Evolutionary conservation across 164 flowering plant genomes (phyloP).

Genomic region (Berberis vulgaris): DNA sequence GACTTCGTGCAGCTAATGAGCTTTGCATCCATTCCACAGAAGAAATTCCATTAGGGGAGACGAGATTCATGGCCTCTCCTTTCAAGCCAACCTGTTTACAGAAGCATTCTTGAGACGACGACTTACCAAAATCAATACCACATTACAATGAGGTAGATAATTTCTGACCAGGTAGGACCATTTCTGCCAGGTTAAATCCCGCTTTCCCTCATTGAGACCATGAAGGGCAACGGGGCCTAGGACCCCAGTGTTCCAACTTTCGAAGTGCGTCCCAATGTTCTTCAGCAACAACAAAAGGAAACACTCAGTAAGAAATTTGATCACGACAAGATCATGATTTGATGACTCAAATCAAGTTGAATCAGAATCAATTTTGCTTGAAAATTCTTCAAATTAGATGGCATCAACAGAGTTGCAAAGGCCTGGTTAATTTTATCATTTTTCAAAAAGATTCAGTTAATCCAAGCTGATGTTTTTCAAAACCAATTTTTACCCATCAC

Average conservation of each 20-base stretch:
- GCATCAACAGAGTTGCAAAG: background rate
- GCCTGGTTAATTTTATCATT: background rate
- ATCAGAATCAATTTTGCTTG: too few species aligned
- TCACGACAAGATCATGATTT: background rate
- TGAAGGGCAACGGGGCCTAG: slow-evolving; percentile 62
- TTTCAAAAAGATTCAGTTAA: background rate
- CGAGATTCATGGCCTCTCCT: slow-evolving; percentile 78
- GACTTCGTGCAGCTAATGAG: slow-evolving; percentile 35
- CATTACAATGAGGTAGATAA: background rate
- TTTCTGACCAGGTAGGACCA: slow-evolving; percentile 84
- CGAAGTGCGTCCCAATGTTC: slow-evolving; percentile 83
- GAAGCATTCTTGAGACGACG: background rate
- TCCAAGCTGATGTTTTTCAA: background rate
- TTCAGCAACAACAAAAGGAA: slow-evolving; percentile 18
- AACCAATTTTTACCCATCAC: too few species aligned
- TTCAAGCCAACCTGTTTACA: slow-evolving; percentile 62
- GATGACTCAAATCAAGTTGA: too few species aligned
- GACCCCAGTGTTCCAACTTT: slow-evolving; percentile 75
- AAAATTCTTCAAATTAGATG: too few species aligned
- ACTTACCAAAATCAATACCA: background rate
- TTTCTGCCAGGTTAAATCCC: slow-evolving; percentile 72
- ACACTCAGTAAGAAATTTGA: background rate
- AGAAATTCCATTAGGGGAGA: slow-evolving; percentile 39
- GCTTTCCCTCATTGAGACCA: slow-evolving; percentile 61
- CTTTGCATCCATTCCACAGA: slow-evolving; percentile 65